phyloP scores from a whole-genome alignment of 2,329 filamentous ascomycete genomes.

The Colletotrichum aenigma region DNA sequence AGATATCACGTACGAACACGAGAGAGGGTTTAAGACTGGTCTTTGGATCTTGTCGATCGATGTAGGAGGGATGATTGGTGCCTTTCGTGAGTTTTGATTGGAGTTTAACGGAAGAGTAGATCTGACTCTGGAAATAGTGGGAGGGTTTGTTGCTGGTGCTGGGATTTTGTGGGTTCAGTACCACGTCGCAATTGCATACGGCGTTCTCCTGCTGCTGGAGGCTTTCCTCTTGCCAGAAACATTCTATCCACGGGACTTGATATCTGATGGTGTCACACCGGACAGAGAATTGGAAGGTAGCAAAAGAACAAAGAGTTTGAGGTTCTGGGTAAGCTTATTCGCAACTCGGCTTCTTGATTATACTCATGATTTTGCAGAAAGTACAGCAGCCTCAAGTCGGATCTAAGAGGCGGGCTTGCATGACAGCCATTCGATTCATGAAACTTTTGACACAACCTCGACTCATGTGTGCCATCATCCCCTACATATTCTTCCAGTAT shows the following conservation, averaged over 20 bases:
- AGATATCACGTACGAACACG: neutral
- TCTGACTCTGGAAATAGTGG: too few species aligned
- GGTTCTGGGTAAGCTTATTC: neutral
- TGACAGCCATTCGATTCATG: neutral
- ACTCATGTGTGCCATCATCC: neutral
- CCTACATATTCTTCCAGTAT: neutral
- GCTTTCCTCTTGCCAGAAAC: neutral
- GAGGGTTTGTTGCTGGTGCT: too few species aligned
- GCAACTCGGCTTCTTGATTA: neutral
- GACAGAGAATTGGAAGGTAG: neutral
- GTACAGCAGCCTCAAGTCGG: neutral
- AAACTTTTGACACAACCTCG: neutral
- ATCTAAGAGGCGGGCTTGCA: neutral
- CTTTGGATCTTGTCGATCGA: neutral
- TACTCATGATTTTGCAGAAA: neutral
- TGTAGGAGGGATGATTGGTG: neutral
- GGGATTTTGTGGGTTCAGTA: too few species aligned
- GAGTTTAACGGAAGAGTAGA: too few species aligned
- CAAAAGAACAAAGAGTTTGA: neutral
- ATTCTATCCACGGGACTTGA: neutral
- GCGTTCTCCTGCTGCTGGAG: neutral
- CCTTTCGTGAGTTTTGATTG: neutral
- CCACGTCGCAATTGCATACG: neutral
- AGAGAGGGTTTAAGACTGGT: neutral
- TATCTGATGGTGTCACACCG: too few species aligned